Percentiles rank a stretch among this genome's conserved stretches.
phyloP scores from a whole-genome alignment of 108 stramenopile genomes.

The Nitzschia sp. region DNA sequence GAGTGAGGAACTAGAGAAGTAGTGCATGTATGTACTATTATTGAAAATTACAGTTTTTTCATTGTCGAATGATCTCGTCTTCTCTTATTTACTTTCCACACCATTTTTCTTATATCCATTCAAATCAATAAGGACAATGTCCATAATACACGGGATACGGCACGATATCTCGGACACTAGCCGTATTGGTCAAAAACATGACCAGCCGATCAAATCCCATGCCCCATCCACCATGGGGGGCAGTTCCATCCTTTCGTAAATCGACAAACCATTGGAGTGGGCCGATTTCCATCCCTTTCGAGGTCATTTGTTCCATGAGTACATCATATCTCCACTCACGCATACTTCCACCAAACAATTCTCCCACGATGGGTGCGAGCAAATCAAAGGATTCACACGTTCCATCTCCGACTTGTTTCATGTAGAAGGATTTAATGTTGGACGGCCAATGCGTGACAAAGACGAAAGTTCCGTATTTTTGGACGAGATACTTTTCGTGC shows the following conservation, averaged over 20 bases:
- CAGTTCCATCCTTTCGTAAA: conserved; percentile 87
- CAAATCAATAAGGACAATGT: conserved; percentile 87
- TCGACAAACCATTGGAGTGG: conserved; percentile 92
- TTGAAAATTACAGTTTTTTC: no score
- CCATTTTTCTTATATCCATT: no score
- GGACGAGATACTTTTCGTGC: conserved; percentile 92
- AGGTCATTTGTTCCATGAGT: conserved; percentile 66
- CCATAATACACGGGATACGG: conserved; percentile 94
- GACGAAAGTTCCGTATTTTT: conserved; percentile 82
- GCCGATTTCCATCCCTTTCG: conserved; percentile 70
- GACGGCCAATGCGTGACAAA: conserved; percentile 93
- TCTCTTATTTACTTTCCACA: no score
- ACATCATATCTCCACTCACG: conserved; percentile 88
- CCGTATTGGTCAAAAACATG: conserved; percentile 83
- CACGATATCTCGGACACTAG: conserved; percentile 95
- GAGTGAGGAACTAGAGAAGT: not conserved
- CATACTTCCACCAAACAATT: conserved; percentile 93
- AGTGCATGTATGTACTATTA: no score
- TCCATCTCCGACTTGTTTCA: conserved; percentile 89
- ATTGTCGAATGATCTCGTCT: no score
- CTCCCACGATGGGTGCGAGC: conserved; percentile 89
- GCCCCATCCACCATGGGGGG: conserved; percentile 95
- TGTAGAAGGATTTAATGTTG: conserved; percentile 97
- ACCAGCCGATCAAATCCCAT: conserved; percentile 95
- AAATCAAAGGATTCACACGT: conserved; percentile 92